Evolutionary conservation across 768 basidiomycete genomes (phyloP).

Genomic region (Tephrocybe sp.): DNA sequence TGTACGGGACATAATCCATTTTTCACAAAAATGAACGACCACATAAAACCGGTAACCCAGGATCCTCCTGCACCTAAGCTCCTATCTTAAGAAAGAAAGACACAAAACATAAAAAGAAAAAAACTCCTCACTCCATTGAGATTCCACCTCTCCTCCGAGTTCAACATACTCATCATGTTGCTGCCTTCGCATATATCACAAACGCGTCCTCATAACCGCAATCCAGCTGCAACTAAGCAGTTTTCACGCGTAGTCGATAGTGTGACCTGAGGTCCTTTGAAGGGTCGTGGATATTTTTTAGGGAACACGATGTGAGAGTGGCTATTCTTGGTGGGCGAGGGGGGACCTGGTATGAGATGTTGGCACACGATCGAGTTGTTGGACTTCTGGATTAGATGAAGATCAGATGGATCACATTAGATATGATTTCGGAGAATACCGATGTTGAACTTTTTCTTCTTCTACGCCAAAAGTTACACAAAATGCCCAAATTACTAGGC

Average conservation of each 20-base stretch:
- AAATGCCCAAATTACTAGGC: too few relatives aligned
- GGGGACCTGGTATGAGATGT: too few relatives aligned
- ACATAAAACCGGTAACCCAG: too few relatives aligned
- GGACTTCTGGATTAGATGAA: too few relatives aligned
- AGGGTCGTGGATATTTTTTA: conserved; percentile 56
- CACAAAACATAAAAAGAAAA: conserved; percentile 21
- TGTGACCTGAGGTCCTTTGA: conserved; percentile 62
- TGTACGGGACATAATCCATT: too few relatives aligned
- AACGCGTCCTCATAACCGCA: conserved; percentile 73
- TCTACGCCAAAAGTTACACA: too few relatives aligned
- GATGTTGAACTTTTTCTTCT: too few relatives aligned
- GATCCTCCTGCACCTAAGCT: too few relatives aligned
- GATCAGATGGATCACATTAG: too few relatives aligned
- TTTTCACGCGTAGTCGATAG: conserved; percentile 54
- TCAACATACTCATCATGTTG: conserved; percentile 74
- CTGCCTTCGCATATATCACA: conserved; percentile 69
- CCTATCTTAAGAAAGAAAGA: neutral
- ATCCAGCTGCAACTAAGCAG: conserved; percentile 25
- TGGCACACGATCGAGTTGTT: too few relatives aligned
- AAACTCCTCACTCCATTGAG: conserved; percentile 71
- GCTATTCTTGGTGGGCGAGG: conserved; percentile 59
- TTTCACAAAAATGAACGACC: too few relatives aligned
- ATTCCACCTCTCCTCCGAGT: conserved; percentile 59
- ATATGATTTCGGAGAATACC: too few relatives aligned
- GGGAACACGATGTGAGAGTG: conserved; percentile 64